phyloP scores from a whole-genome alignment of 1,284 basidiomycete species.

The Ceratobasidium papillatum region DNA sequence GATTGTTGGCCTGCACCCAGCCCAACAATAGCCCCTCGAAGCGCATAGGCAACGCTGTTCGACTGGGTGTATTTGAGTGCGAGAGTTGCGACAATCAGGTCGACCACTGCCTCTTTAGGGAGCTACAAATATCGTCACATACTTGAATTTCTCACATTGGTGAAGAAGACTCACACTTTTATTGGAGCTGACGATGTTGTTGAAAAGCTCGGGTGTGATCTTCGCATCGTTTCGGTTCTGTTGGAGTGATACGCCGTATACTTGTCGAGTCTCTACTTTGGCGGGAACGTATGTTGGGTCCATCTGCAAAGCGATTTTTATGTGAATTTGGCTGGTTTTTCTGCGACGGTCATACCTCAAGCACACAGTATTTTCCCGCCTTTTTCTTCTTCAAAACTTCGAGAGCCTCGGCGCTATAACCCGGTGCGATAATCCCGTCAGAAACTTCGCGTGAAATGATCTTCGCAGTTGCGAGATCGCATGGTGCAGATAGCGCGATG shows the following conservation, averaged over 20 bases:
- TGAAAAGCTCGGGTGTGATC: conserved; percentile 84
- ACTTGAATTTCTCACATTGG: not conserved
- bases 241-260: conserved; percentile 92
- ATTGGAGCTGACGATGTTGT: conserved; percentile 88
- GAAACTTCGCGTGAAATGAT: conserved; percentile 99
- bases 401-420: conserved; percentile 87
- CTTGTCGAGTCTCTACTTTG: conserved; percentile 90
- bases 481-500: conserved; percentile 92
- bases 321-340: not conserved
- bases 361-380: conserved; percentile 97
- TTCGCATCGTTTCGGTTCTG: conserved; percentile 93
- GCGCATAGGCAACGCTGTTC: conserved; percentile 97
- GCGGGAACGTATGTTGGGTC: conserved; percentile 81
- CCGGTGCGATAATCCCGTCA: conserved; percentile 97
- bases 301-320: conserved; percentile 64
- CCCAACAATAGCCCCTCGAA: conserved; percentile 92
- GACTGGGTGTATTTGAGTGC: conserved; percentile 99
- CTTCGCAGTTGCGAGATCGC: conserved; percentile 92
- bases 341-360: conserved; percentile 66
- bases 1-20: conserved; percentile 98
- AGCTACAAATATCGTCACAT: conserved; percentile 59
- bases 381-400: conserved; percentile 97
- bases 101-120: conserved; percentile 75
- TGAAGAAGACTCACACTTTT: conserved; percentile 68
- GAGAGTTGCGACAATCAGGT: conserved; percentile 93